Conservation (phyloP, 2,329 filamentous ascomycete genomes). For the Rutstroemia sp. region DNA sequence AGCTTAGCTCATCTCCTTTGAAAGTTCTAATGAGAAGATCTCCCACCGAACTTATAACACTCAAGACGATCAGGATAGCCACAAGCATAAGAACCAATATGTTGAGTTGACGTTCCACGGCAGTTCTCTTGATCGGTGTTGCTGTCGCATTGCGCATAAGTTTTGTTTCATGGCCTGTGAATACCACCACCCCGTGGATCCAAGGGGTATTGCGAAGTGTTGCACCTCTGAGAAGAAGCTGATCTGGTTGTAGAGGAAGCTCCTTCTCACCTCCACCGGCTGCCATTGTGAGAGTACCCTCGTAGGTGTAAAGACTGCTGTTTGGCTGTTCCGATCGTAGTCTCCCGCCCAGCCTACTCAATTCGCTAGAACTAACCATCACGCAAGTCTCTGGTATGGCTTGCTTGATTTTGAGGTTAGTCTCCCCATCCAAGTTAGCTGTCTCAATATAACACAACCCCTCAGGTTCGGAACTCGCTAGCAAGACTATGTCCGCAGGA, state of each 20-base stretch:
- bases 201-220: conserved; percentile 94
- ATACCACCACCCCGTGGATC: conserved; percentile 94
- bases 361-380: conserved; percentile 77
- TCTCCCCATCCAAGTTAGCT: conserved; percentile 94
- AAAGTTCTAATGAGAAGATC: conserved; percentile 74
- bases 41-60: conserved; percentile 83
- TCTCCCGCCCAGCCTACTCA: conserved; percentile 78
- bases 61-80: conserved; percentile 73
- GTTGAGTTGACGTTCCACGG: conserved; percentile 91
- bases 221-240: conserved; percentile 85
- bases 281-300: conserved; percentile 88
- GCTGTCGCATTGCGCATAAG: conserved; percentile 98
- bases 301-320: conserved; percentile 96
- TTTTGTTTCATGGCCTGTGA: conserved; percentile 97
- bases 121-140: conserved; percentile 94
- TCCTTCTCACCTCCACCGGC: conserved; percentile 90
- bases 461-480: conserved; percentile 94
- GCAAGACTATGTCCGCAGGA: conserved; percentile 82
- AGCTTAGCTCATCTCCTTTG: conserved; percentile 54
- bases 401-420: conserved; percentile 98
- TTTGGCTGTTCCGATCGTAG: conserved; percentile 95
- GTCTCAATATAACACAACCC: conserved; percentile 98
- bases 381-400: conserved; percentile 85
- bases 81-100: conserved; percentile 87
- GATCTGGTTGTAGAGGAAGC: conserved; percentile 80